Conservation (phyloP, 140 eudicot genomes). For the Ambrosia hybrid region DNA sequence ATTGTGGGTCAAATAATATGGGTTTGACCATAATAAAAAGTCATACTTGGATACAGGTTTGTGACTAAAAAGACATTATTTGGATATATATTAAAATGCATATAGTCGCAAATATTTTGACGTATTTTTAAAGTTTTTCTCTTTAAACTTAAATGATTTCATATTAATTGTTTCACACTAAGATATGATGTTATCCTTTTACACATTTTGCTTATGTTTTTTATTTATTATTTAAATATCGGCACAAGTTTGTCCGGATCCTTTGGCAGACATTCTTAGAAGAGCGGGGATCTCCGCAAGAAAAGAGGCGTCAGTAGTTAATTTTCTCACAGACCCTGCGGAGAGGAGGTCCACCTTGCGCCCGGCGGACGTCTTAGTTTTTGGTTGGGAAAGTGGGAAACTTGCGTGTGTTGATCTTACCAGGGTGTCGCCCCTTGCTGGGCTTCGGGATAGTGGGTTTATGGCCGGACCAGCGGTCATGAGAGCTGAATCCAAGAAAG, state of each 20-base stretch:
- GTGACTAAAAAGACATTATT: conserved; percentile 21
- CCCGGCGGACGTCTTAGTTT: no score
- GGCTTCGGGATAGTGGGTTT: no score
- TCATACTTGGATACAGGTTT: not conserved
- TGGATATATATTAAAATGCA: conserved; percentile 16
- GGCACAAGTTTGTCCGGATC: no score
- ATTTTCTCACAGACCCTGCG: no score
- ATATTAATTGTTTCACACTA: not conserved
- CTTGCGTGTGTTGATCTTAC: no score
- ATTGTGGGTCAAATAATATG: conserved; percentile 16
- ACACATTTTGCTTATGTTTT: no score
- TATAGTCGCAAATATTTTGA: not conserved
- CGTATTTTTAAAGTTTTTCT: not conserved
- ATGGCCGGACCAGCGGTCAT: no score
- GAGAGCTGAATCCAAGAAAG: no score
- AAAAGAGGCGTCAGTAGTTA: no score
- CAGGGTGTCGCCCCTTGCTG: no score
- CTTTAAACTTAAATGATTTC: conserved; percentile 2
- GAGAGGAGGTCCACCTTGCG: no score
- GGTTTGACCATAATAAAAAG: conserved; percentile 10
- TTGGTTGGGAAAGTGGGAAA: no score
- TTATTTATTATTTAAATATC: not conserved
- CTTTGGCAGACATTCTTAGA: not conserved
- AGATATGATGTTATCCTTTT: not conserved
- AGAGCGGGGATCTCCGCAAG: not conserved